Base-by-base conservation (phyloP, 2,329 filamentous ascomycete genomes). In the Lachnellula suecica region DNA sequence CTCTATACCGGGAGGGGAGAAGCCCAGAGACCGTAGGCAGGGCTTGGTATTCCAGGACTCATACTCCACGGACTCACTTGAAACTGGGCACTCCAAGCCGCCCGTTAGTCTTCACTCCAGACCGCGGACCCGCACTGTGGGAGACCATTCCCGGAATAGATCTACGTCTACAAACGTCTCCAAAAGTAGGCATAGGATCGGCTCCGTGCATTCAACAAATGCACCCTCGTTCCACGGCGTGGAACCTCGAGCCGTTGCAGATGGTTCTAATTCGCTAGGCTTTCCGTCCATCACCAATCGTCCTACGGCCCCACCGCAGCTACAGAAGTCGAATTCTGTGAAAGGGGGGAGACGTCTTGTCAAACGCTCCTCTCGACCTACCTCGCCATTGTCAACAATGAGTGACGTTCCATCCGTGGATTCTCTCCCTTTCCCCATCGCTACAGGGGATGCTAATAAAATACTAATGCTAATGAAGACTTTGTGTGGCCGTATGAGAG, bases 401-500 rank as follows among this genome's bases (percentile, higher is more conserved):
- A 70, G 77, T 41, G 77, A 79, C 2, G 72, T 75, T 4, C 82
- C 81, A 1, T 82, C 78, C 4, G 75, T 85, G 53, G 83, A 86
- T 66, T 83, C 82, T 4, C 68, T 86, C 2, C 77, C 79, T 2
- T 68, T 79, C 22, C 83, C 84, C 3, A 74, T 87, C 44, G 78
- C 80, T 31, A 85, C 84, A 4, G 78, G 81, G 19, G 86, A 91
- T 69, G 83, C 87, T 35, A 86, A 86, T 61, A 88, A 84, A 64
- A 79, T 93, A 23, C 73, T 91, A 49, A 77, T 83, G 62, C 72
- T 94, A 54, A 93, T 94, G 88, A 89, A 85, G 68, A 85, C 80
- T 22, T 74, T 91, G 6, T 88, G 86, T 63, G 89, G 90, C 24
- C 81, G 85, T 59, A 94, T 93, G 89, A 85, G 84, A 62, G 89